These are phyloP conservation scores for Cyclotella baltica DNA, from an alignment of 108 stramenopile genomes.

Conservation along the genomic window DNA sequence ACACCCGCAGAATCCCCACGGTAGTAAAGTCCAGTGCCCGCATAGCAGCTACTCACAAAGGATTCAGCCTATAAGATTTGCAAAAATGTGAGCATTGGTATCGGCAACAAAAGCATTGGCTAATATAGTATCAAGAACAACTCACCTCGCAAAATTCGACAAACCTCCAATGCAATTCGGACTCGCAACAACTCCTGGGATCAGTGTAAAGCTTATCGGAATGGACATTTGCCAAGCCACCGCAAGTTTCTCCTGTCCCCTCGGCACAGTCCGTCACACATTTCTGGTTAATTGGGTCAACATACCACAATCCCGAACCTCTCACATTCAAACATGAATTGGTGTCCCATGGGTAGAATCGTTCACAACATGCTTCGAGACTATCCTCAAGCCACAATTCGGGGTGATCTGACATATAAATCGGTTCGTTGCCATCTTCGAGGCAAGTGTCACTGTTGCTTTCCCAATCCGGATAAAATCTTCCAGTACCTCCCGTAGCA, in stretches of 20 bases:
- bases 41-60: slow-evolving; percentile 10
- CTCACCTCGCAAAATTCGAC: slow-evolving; percentile 16
- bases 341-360: slow-evolving; percentile 8
- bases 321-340: slow-evolving; percentile 10
- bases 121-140: background rate
- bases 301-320: slow-evolving; percentile 31
- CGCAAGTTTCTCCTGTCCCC: slow-evolving; percentile 7
- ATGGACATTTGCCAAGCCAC: slow-evolving; percentile 13
- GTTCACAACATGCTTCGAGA: slow-evolving; percentile 6
- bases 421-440: slow-evolving; percentile 12
- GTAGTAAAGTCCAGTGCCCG: slow-evolving; percentile 18
- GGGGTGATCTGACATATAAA: slow-evolving; percentile 2
- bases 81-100: too few species aligned
- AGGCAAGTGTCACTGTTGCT: slow-evolving; percentile 4
- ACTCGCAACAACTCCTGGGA: slow-evolving; percentile 23
- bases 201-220: slow-evolving; percentile 5
- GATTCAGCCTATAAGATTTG: slow-evolving; percentile 11
- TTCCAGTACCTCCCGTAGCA: background rate
- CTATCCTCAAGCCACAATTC: slow-evolving; percentile 14
- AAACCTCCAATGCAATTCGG: background rate
- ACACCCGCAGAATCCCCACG: slow-evolving; percentile 11
- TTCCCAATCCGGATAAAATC: slow-evolving; percentile 13
- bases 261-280: slow-evolving; percentile 19
- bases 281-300: background rate
- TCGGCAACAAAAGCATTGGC: background rate